These are phyloP conservation scores for Umbelopsis vinacea DNA, from an alignment of 192 early-diverging fungal genomes.

Conservation along the genomic window DNA sequence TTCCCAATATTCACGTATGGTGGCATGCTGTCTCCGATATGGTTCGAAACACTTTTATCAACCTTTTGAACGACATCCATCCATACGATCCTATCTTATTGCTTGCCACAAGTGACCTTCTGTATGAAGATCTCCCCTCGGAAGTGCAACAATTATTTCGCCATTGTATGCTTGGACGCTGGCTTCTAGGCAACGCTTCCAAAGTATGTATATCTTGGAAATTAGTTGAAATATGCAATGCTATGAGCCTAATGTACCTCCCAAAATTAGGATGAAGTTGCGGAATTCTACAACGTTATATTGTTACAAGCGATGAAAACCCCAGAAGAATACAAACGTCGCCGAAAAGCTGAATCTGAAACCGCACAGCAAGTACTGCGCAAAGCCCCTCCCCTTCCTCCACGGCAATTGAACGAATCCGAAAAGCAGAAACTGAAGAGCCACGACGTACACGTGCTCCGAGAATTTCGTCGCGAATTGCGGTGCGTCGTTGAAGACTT, in stretches of 20 bases:
- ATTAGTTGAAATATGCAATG: too few species aligned
- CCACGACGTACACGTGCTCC: slow-evolving; percentile 55
- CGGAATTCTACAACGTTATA: slow-evolving; percentile 32
- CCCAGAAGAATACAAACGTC: neutral
- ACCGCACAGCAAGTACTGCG: slow-evolving; percentile 26
- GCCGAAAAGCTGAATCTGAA: neutral
- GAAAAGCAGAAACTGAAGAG: slow-evolving; percentile 53
- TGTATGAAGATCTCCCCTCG: slow-evolving; percentile 38
- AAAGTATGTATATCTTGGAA: neutral
- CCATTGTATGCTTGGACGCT: slow-evolving; percentile 33
- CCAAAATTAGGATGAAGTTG: slow-evolving; percentile 31
- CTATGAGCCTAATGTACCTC: neutral
- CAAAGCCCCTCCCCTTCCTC: slow-evolving; percentile 54
- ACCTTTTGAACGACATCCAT: slow-evolving; percentile 53
- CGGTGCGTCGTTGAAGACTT: slow-evolving; percentile 60
- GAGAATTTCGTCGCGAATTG: slow-evolving; percentile 59
- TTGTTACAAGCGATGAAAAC: neutral
- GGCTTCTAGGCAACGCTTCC: slow-evolving; percentile 29
- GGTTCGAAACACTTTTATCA: slow-evolving; percentile 48
- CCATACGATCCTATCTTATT: slow-evolving; percentile 57
- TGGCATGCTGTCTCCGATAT: slow-evolving; percentile 51
- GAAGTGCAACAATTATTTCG: slow-evolving; percentile 43
- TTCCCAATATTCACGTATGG: slow-evolving; percentile 60
- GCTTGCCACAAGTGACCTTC: slow-evolving; percentile 57
- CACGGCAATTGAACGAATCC: slow-evolving; percentile 51